Evolutionary conservation across 1,139 yeast genomes (phyloP).

Genomic region (Taiozyma onychis): DNA sequence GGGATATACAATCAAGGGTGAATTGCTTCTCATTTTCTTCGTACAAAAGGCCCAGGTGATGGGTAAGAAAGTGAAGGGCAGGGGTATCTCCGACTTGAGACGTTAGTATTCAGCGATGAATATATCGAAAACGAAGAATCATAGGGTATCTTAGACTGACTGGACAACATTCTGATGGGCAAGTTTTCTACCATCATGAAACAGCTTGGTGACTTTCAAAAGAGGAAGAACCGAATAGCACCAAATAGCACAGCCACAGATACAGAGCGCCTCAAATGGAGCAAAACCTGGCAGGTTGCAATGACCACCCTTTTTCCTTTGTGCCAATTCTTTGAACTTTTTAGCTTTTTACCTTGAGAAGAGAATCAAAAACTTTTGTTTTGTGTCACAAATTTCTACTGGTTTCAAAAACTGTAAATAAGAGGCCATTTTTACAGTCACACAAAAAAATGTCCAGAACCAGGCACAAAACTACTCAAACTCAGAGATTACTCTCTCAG

Average conservation of each 20-base stretch:
- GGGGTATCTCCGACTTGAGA: constrained; percentile 25
- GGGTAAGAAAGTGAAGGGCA: constrained; percentile 10
- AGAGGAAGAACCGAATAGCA: neutral
- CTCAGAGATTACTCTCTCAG: neutral
- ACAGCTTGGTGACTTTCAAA: neutral
- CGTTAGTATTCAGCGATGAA: constrained; percentile 7
- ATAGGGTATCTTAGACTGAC: neutral
- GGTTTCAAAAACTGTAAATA: too few relatives aligned
- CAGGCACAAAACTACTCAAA: neutral
- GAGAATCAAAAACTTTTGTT: neutral
- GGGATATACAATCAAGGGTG: constrained; percentile 6
- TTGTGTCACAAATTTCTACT: neutral
- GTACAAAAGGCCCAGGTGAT: constrained; percentile 1
- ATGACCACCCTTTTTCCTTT: too few relatives aligned
- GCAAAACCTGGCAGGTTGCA: too few relatives aligned
- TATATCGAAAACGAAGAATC: neutral
- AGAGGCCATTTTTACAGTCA: neutral
- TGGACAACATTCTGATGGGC: neutral
- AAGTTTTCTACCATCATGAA: neutral
- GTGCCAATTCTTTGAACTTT: too few relatives aligned
- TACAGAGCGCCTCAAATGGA: too few relatives aligned
- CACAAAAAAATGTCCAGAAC: neutral
- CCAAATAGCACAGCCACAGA: neutral
- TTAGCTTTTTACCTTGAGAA: too few relatives aligned
- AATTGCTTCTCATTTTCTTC: neutral